Base-by-base conservation (phyloP, 768 basidiomycete genomes). In the Rhodotorula babjevae region DNA sequence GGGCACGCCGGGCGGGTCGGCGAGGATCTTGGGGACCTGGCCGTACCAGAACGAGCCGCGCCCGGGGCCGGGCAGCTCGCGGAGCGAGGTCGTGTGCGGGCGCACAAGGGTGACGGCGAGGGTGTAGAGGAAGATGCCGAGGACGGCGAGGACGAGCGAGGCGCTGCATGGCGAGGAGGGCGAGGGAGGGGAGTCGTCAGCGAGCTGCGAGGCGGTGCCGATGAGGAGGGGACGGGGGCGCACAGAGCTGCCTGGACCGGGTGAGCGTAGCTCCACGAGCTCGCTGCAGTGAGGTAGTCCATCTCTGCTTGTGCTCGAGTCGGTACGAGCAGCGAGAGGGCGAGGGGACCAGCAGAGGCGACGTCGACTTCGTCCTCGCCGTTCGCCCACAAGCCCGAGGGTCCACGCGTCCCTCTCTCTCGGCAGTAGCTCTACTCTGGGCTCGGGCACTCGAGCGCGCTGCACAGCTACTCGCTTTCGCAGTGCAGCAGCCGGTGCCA, bases 1-100 rank as follows among this genome's bases (percentile, higher is more conserved):
- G 23, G 82, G 82, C 16, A 80, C 79, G 23, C 87, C 87, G 50
- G 87, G 87, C 25, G 61, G 59, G 31, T 58, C 60, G 0, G 9
- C n/a, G 25, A 75, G 61, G 55, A 71, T 71, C 3, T 15, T 4
- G 15, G 49, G 16, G 31, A 75, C 33, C n/a, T 68, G 65, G 3
- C 73, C 73, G 25, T 31, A 65, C 8, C 68, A 16, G 36, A 71
- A 21, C 8, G 36, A 31, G 1, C 56, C 55, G 9, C 27, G 19
- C 0, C 44, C 23, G 10, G 73, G 73, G 1, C 73, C 73, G 1
- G 73, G 73, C 2, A 75, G 19, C 5, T 75, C 60, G 40, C 61
- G 46, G 16, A 75, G 21, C 2, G 69, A 53, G 0, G 63, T 65
- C 25, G 23, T 9, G 31, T 12, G 25, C 4, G 69, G 73, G 36